Conservation (phyloP, 768 basidiomycete species). For the Symmetrospora coprosmae region DNA sequence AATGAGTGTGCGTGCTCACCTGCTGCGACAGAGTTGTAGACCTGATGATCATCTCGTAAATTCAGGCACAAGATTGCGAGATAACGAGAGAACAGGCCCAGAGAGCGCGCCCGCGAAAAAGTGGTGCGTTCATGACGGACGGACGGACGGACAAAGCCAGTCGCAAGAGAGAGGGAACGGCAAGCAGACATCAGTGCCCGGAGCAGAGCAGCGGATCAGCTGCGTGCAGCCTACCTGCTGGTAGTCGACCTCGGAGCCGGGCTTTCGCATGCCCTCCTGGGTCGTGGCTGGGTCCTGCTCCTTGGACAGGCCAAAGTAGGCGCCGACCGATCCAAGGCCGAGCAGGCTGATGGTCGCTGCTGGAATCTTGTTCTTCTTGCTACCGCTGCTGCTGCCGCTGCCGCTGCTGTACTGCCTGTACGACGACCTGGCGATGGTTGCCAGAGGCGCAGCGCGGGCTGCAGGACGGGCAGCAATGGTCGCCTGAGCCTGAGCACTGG, state of each 20-base stretch:
- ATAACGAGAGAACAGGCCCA: too few relatives aligned
- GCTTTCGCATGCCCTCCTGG: slow-evolving; percentile 11
- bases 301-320: slow-evolving; percentile 3
- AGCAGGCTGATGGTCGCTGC: slow-evolving; percentile 5
- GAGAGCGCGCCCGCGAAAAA: too few relatives aligned
- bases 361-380: background rate
- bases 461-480: too few relatives aligned
- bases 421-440: background rate
- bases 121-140: too few relatives aligned
- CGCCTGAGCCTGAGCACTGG: too few relatives aligned
- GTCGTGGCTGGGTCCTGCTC: slow-evolving; percentile 15
- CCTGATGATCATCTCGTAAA: slow-evolving; percentile 46
- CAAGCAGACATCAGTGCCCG: too few relatives aligned
- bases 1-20: slow-evolving; percentile 48
- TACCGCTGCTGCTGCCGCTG: background rate
- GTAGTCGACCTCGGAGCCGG: slow-evolving; percentile 8
- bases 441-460: too few relatives aligned
- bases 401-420: slow-evolving; percentile 7
- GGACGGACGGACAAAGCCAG: too few relatives aligned
- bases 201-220: too few relatives aligned
- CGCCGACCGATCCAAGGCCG: slow-evolving; percentile 1
- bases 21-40: slow-evolving; percentile 79
- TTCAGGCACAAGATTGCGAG: too few relatives aligned
- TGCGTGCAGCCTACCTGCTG: too few relatives aligned
- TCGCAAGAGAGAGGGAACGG: too few relatives aligned